These are phyloP conservation scores for Pichia manshurica DNA, from an alignment of 805 yeast genomes.

Conservation along the genomic window DNA sequence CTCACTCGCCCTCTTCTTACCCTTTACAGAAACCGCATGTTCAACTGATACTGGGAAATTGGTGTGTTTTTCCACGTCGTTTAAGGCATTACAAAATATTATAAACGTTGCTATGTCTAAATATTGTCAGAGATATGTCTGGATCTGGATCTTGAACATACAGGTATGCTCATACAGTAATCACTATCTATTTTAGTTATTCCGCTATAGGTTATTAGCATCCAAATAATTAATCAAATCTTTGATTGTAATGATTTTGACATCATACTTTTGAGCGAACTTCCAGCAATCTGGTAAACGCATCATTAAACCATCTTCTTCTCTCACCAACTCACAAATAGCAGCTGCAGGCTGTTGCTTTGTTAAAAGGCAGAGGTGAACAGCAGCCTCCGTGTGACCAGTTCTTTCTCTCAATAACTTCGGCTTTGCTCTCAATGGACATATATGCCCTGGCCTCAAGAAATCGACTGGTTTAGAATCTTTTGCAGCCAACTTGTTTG, in stretches of 20 bases:
- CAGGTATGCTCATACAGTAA: too few species aligned
- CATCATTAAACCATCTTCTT: conserved; percentile 93
- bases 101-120: too few species aligned
- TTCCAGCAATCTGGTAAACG: conserved; percentile 77
- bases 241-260: conserved; percentile 76
- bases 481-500: conserved; percentile 61
- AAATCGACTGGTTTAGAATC: conserved; percentile 55
- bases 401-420: conserved; percentile 77
- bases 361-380: conserved; percentile 73
- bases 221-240: conserved; percentile 55
- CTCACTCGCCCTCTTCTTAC: too few species aligned
- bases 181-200: too few species aligned
- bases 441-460: conserved; percentile 88
- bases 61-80: too few species aligned
- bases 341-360: conserved; percentile 83
- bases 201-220: conserved; percentile 14
- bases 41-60: too few species aligned
- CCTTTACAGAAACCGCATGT: too few species aligned
- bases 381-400: conserved; percentile 98
- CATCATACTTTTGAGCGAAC: conserved; percentile 55
- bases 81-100: too few species aligned
- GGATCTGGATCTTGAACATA: too few species aligned
- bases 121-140: too few species aligned
- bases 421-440: conserved; percentile 86
- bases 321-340: conserved; percentile 90